phyloP scores from a whole-genome alignment of 1,139 yeast species.

The Suhomyces kunorum region DNA sequence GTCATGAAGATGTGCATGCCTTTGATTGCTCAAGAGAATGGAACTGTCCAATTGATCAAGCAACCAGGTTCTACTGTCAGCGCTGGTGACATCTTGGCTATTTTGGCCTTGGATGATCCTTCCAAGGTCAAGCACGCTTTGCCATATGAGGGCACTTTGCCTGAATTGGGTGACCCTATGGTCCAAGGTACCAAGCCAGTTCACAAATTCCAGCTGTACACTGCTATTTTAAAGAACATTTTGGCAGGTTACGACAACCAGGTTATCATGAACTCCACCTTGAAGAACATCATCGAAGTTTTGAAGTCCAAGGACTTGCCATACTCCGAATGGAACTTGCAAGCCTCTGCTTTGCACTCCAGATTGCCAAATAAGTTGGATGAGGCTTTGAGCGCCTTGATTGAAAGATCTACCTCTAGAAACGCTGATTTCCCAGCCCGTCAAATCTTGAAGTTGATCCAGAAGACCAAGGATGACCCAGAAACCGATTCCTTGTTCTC shows the following conservation, averaged over 20 bases:
- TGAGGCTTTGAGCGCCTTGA: constrained; percentile 58
- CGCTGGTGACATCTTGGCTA: constrained; percentile 97
- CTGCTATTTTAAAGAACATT: constrained; percentile 69
- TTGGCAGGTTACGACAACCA: constrained; percentile 93
- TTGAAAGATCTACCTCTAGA: constrained; percentile 69
- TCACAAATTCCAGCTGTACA: constrained; percentile 64
- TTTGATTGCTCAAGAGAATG: constrained; percentile 86
- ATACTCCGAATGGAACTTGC: constrained; percentile 86
- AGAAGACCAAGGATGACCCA: constrained; percentile 54
- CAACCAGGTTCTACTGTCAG: constrained; percentile 97
- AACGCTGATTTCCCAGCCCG: constrained; percentile 91
- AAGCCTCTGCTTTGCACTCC: constrained; percentile 87
- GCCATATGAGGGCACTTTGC: constrained; percentile 93
- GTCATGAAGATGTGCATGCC: constrained; percentile 99
- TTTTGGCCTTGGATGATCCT: constrained; percentile 92
- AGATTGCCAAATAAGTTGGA: constrained; percentile 82
- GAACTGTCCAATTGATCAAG: constrained; percentile 86
- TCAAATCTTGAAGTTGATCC: constrained; percentile 64
- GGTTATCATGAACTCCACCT: constrained; percentile 83
- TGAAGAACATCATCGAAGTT: constrained; percentile 68
- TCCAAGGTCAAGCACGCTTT: constrained; percentile 95
- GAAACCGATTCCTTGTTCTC: constrained; percentile 52
- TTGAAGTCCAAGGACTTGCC: constrained; percentile 83
- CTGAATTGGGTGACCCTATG: constrained; percentile 81
- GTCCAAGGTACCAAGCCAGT: constrained; percentile 83